These are phyloP conservation scores for Excoecaria agallocha DNA, from an alignment of 345 rosid species.

Conservation along the genomic window DNA sequence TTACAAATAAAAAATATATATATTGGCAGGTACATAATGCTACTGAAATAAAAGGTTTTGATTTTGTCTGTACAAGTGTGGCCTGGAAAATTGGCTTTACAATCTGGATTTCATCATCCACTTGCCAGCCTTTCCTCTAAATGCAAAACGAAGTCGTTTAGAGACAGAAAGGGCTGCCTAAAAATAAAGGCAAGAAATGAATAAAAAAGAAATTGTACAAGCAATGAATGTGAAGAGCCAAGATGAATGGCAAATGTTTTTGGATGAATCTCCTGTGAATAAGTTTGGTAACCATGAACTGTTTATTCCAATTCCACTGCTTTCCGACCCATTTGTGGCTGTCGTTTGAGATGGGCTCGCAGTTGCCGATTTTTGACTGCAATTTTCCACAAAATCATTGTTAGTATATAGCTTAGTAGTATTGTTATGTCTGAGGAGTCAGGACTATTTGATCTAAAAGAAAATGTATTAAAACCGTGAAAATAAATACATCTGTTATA, in stretches of 20 bases:
- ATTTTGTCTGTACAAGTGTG: conserved; percentile 20
- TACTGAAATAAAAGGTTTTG: neutral
- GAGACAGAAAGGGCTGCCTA: conserved; percentile 8
- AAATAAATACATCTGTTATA: too few species aligned
- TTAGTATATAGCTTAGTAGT: too few species aligned
- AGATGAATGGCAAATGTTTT: conserved; percentile 16
- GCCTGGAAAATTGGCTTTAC: conserved; percentile 33
- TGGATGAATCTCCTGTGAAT: conserved; percentile 38
- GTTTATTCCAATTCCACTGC: conserved; percentile 11
- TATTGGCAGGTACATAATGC: neutral
- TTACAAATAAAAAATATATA: conserved; percentile 1
- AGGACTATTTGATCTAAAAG: too few species aligned
- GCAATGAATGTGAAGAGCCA: conserved; percentile 16
- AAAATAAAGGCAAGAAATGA: conserved; percentile 12
- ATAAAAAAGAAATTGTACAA: conserved; percentile 17
- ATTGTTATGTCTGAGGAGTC: too few species aligned
- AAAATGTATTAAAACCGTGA: too few species aligned
- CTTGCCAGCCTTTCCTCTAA: neutral
- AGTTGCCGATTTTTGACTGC: conserved; percentile 61
- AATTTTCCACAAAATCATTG: neutral
- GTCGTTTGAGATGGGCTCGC: conserved; percentile 15
- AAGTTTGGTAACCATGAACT: conserved; percentile 51
- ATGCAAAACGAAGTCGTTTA: neutral
- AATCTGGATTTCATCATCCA: conserved; percentile 8
- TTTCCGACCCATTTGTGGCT: conserved; percentile 18